A percentile compares a stretch with the other conserved stretches of the same genome.
Conservation (phyloP, 345 rosid species). For the Eutrema japonicum region DNA sequence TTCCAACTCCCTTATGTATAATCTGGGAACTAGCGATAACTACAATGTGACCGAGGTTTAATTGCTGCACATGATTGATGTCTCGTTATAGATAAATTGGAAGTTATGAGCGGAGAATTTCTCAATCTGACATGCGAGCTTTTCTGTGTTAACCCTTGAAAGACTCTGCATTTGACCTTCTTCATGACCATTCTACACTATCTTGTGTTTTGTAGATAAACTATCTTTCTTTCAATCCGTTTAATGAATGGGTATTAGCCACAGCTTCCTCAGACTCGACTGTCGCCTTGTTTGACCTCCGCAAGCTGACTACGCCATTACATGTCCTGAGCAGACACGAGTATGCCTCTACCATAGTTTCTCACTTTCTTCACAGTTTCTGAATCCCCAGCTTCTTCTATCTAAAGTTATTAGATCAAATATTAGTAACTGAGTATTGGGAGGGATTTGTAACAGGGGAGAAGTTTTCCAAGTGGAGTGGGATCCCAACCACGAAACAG, state of each 20-base stretch:
- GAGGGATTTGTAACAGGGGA: constrained; percentile 55
- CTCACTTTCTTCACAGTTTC: not conserved
- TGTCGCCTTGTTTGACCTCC: constrained; percentile 71
- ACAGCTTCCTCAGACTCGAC: constrained; percentile 90
- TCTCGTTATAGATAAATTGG: not conserved
- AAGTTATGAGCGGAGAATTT: constrained; percentile 2
- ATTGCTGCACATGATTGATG: not conserved
- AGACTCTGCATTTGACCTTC: not conserved
- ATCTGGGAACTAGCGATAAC: not conserved
- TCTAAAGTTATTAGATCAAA: not conserved
- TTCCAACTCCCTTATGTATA: not conserved
- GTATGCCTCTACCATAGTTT: constrained; percentile 48
- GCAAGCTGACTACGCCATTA: constrained; percentile 68
- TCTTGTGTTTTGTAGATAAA: constrained; percentile 56
- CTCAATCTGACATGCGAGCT: not conserved
- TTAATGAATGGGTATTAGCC: constrained; percentile 83
- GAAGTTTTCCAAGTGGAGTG: constrained; percentile 95
- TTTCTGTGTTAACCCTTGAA: not conserved
- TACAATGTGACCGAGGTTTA: not conserved
- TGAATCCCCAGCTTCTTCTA: not conserved
- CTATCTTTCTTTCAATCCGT: constrained; percentile 76
- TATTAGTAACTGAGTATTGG: not conserved
- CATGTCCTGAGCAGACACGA: constrained; percentile 71
- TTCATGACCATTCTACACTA: not conserved
- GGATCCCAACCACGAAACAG: constrained; percentile 90